Evolutionary conservation across 106 monocot species (phyloP), one percentile per base, ranked within the genome.

Genomic region (Chionographis japonica): DNA sequence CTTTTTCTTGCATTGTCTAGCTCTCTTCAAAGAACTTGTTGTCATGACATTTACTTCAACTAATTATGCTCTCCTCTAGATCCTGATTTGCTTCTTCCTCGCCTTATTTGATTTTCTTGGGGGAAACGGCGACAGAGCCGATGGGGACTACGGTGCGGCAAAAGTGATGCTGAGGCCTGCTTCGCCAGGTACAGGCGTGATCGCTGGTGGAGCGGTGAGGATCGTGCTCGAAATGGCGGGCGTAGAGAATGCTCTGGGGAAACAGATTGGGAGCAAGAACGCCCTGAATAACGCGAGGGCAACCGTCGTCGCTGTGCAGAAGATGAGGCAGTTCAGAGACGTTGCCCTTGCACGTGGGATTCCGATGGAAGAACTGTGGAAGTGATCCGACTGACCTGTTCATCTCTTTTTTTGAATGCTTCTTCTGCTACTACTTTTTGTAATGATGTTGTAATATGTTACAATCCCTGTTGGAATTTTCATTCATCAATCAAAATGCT

Each of bases 111-210:
- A 39, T 14, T 67, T 6, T 12, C 27, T 66, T 55, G 3, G 52
- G 27, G 8, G 19, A 35, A 18, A 19, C 27, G 15, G 42, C 15
- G 39, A 60, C 71, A 89, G 93, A 68, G 65, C 84, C 54, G 84
- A 81, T 70, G 93, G 86, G 39, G 86, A 84, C 40, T 93, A 77
- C 64, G 81, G 84, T 71, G 93, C 89, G 51, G 93, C 93, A 15
- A 89, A 84, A 72, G 89, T 93, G 54, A 94, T 94, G 94, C 62
- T 94, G 70, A 83, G 90, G 64, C 90, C 94, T 16, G 94, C 94
- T 68, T 89, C 89, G 17, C 93, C 93, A 4, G 93, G 93, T 71
- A 86, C 86, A 0, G 86, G 89, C 41, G 86, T 93, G 1, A 80
- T 86, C 55, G 86, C 93, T 36, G 93, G 93, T 27, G 93, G 86